A percentile compares a stretch with the other conserved stretches of the same genome.
These are phyloP conservation scores for Apiospora marii DNA, from an alignment of 2,329 filamentous ascomycete genomes.

Conservation along the genomic window DNA sequence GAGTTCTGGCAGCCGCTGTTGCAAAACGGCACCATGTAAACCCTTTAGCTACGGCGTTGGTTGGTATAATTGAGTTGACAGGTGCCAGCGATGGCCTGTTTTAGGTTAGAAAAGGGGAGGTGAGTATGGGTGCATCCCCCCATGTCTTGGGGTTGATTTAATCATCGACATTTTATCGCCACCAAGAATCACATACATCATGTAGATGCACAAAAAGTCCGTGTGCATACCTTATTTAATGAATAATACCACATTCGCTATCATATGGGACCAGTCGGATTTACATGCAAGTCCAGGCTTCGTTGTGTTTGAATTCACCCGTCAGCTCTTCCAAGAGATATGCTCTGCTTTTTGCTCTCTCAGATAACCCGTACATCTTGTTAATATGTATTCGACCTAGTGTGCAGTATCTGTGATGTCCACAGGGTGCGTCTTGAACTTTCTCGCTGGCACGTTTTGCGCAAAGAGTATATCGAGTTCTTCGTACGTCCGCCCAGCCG, in stretches of 20 bases:
- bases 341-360: not conserved
- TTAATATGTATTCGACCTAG: not conserved
- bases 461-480: constrained; percentile 44
- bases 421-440: constrained; percentile 42
- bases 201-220: not conserved
- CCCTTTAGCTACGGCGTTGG: not conserved
- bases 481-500: constrained; percentile 40
- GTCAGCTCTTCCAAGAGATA: not conserved
- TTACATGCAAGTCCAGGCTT: not conserved
- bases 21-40: constrained; percentile 23
- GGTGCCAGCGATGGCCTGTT: not conserved
- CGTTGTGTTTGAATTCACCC: not conserved
- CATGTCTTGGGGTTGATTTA: not conserved
- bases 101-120: not conserved
- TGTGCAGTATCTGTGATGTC: constrained; percentile 27
- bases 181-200: not conserved
- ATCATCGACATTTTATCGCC: too few relatives aligned
- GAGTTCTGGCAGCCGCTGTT: constrained; percentile 42
- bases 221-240: not conserved
- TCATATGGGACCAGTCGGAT: not conserved
- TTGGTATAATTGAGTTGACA: not conserved
- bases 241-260: constrained; percentile 18
- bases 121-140: not conserved
- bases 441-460: constrained; percentile 40
- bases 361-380: too few relatives aligned